Evolutionary conservation across 2,329 filamentous ascomycete species (phyloP), one percentile per base, ranked within the genome.

Genomic region (Cytospora leucostoma): DNA sequence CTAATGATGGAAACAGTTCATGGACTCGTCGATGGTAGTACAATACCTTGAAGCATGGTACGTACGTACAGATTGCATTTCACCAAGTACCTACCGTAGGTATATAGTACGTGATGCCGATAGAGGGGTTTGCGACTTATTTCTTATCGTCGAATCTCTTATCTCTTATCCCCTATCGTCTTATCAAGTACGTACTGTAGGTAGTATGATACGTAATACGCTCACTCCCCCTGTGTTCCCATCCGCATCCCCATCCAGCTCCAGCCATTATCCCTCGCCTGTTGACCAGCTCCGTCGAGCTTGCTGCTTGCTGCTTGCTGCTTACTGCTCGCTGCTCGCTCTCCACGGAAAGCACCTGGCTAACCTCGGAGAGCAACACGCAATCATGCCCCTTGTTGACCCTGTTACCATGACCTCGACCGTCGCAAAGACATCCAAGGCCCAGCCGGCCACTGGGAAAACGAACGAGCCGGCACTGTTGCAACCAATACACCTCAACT

Each of bases 391-490:
- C 27, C 71, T 73, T 27, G 66, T 72, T 65, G 71, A 74, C 55
- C 72, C 72, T 13, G 67, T 73, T 66, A 74, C 70, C 44, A 74
- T 73, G 73, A 68, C 72, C n/a, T 47, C 71, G 17, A 49, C 71
- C 21, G 58, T 67, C 40, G 58, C 66, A 19, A 71, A 71, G 59
- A 40, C 65, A 19, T 55, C 54, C 53, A 65, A 63, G 59, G 49
- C 57, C 6, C 62, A 54, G 27, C 35, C 61, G 1, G 52, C 44
- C 21, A n/a, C 44, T 19, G 61, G 55, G 15, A 65, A 56, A 33
- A 35, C 57, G 15, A 54, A 21, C 21, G 65, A 63, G 19, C 50
- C 57, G 33, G 13, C 59, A 11, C 61, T 56, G 27, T 59, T 70
- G 33, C 68, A 65, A 11, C 71, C 71, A 7, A 63, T 72, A n/a